Conservation (phyloP, 1,284 basidiomycete species). For the Ustilago bromivora region DNA sequence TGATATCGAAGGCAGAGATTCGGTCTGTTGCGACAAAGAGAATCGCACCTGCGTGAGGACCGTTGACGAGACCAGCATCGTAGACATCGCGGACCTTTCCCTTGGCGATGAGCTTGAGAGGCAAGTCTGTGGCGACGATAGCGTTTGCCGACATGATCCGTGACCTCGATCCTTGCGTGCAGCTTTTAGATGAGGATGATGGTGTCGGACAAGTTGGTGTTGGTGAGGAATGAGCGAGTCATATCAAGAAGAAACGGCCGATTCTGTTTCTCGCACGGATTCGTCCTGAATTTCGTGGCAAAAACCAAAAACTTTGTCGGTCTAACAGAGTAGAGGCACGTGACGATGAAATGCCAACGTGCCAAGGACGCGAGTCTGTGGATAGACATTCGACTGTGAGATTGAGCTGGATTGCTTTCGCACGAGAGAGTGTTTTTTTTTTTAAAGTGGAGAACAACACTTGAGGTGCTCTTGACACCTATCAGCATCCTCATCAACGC, state of each 20-base stretch:
- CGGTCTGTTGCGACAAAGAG: slow-evolving; percentile 96
- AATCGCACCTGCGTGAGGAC: slow-evolving; percentile 57
- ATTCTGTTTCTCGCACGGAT: slow-evolving; percentile 11
- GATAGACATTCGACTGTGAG: no score
- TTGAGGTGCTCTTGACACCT: neutral
- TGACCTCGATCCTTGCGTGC: neutral
- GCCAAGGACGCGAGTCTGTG: slow-evolving; percentile 15
- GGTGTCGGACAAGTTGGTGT: neutral
- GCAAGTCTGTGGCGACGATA: slow-evolving; percentile 59
- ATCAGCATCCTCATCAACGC: neutral
- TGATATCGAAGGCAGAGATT: slow-evolving; percentile 96
- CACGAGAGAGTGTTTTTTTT: no score
- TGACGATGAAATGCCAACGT: slow-evolving; percentile 12
- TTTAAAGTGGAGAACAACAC: slow-evolving; percentile 25
- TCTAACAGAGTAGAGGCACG: slow-evolving; percentile 25
- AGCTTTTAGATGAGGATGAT: neutral
- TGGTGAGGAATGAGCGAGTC: slow-evolving; percentile 21
- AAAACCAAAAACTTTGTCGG: neutral
- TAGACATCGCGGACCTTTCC: slow-evolving; percentile 69
- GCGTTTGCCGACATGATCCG: slow-evolving; percentile 39
- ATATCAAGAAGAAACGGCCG: slow-evolving; percentile 1
- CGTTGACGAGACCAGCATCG: slow-evolving; percentile 57
- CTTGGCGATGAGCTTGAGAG: slow-evolving; percentile 65
- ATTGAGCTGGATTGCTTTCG: no score
- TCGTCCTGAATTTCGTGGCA: neutral